Percentiles rank a stretch among this genome's conserved stretches.
Conservation (phyloP, 352 stramenopile species). For the Phytophthora sp. region DNA sequence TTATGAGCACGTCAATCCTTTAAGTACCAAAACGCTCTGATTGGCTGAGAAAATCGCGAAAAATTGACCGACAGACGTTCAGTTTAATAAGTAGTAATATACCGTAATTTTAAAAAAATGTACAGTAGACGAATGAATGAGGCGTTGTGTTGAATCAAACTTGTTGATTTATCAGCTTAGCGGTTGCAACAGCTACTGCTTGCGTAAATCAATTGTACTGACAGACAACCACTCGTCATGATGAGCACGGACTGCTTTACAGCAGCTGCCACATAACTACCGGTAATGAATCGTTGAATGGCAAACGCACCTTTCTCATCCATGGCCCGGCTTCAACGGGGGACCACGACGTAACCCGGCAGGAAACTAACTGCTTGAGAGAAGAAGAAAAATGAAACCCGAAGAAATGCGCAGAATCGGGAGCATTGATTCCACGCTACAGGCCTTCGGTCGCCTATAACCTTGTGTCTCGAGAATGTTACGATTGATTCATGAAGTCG, state of each 20-base stretch:
- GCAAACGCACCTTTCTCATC: conserved; percentile 20
- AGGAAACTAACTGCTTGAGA: conserved; percentile 18
- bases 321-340: conserved; percentile 21
- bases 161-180: conserved; percentile 15
- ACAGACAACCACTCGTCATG: conserved; percentile 25
- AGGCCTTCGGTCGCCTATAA: background rate
- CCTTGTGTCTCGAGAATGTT: conserved; percentile 10
- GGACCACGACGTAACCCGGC: conserved; percentile 9
- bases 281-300: conserved; percentile 31
- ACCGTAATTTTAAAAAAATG: too few species aligned
- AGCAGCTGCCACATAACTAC: conserved; percentile 41
- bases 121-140: background rate
- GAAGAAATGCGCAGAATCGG: background rate
- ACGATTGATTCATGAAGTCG: background rate
- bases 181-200: background rate
- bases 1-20: background rate
- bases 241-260: conserved; percentile 38
- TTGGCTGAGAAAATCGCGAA: too few species aligned
- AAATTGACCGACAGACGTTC: too few species aligned
- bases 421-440: background rate
- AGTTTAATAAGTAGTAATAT: too few species aligned
- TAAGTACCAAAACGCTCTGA: background rate
- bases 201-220: too few species aligned
- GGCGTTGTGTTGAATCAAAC: too few species aligned
- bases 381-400: conserved; percentile 31